Conservation (phyloP, 352 stramenopile genomes). For the Elongisporangium anandrum region DNA sequence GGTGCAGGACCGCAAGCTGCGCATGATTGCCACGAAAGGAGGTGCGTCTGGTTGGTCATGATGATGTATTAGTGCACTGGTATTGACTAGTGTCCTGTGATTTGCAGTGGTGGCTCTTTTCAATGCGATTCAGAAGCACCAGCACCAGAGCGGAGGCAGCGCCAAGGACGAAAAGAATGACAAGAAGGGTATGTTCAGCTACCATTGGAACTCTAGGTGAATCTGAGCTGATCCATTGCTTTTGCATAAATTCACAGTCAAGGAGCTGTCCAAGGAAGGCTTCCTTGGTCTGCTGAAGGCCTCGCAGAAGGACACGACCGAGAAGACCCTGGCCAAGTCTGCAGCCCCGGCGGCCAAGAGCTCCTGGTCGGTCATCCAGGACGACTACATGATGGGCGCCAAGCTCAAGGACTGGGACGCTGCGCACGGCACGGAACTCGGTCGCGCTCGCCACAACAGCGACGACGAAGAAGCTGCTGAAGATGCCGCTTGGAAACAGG, state of each 20-base stretch:
- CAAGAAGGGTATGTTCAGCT: slow-evolving; percentile 45
- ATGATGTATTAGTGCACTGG: neutral
- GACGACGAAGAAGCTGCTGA: slow-evolving; percentile 58
- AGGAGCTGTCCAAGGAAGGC: slow-evolving; percentile 83
- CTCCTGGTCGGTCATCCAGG: slow-evolving; percentile 78
- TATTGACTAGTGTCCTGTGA: slow-evolving; percentile 2
- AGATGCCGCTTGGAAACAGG: slow-evolving; percentile 65
- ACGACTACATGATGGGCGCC: slow-evolving; percentile 84
- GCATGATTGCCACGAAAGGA: slow-evolving; percentile 82
- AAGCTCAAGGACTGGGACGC: slow-evolving; percentile 86
- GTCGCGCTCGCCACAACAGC: slow-evolving; percentile 33
- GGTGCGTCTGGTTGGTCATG: slow-evolving; percentile 18
- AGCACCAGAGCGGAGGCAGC: slow-evolving; percentile 52
- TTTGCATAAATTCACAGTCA: slow-evolving; percentile 26
- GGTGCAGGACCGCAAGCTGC: slow-evolving; percentile 59
- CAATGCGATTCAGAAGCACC: slow-evolving; percentile 84
- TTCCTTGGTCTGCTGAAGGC: slow-evolving; percentile 78
- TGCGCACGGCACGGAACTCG: slow-evolving; percentile 39
- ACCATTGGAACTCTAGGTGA: neutral
- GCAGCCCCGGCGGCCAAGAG: slow-evolving; percentile 51
- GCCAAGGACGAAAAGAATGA: slow-evolving; percentile 56
- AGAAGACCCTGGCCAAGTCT: slow-evolving; percentile 4
- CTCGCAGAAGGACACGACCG: slow-evolving; percentile 29
- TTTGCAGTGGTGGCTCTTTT: slow-evolving; percentile 73
- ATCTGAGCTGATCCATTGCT: neutral